These are phyloP conservation scores for Scheffersomyces ergatensis DNA, from an alignment of 805 yeast species.

Conservation along the genomic window DNA sequence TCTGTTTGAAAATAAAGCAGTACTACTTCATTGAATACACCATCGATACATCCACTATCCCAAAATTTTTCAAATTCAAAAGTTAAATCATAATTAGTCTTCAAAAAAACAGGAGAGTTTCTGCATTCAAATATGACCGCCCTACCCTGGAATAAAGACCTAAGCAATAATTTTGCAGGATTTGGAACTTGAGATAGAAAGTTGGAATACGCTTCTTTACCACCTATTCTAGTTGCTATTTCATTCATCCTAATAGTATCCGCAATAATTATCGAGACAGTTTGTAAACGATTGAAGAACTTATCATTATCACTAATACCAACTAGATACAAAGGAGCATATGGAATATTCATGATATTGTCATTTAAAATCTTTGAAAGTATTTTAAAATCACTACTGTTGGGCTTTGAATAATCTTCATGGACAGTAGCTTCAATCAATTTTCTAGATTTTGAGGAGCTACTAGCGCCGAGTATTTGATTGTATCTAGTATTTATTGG, in stretches of 20 bases:
- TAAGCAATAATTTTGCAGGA: conserved; percentile 28
- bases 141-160: conserved; percentile 44
- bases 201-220: conserved; percentile 16
- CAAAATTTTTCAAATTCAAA: conserved; percentile 22
- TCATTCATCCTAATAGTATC: conserved; percentile 59
- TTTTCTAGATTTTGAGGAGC: conserved; percentile 1
- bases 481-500: conserved; percentile 16
- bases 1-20: conserved; percentile 43
- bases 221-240: conserved; percentile 53
- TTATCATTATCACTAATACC: conserved; percentile 11
- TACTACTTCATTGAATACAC: conserved; percentile 38
- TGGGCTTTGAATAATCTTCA: conserved; percentile 16
- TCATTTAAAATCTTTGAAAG: conserved; percentile 11
- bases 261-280: conserved; percentile 31
- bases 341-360: conserved; percentile 12
- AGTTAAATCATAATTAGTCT: conserved; percentile 6
- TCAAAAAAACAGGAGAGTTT: conserved; percentile 7
- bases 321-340: conserved; percentile 7
- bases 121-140: conserved; percentile 17
- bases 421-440: conserved; percentile 5
- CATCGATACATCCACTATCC: conserved; percentile 22
- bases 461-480: conserved; percentile 18
- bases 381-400: conserved; percentile 1
- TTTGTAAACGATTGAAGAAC: conserved; percentile 15
- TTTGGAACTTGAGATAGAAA: conserved; percentile 26